A percentile compares a stretch with the other conserved stretches of the same genome.
Conservation (phyloP, 1,284 basidiomycete species). For the Coriolopsis trogii region DNA sequence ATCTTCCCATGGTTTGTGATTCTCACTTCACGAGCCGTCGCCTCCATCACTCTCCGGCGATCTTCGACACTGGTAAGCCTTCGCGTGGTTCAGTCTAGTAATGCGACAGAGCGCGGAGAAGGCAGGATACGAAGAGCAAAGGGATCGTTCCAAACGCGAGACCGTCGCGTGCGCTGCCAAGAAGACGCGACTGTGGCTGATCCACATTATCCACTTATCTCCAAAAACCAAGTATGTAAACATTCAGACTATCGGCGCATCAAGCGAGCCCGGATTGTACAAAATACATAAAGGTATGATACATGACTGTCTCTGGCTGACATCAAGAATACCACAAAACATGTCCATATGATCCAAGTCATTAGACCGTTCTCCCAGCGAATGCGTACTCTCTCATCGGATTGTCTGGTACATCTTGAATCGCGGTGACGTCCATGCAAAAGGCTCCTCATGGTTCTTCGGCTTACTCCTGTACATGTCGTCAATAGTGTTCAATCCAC, state of each 20-base stretch:
- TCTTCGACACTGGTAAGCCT: no score
- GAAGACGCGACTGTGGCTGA: slow-evolving; percentile 8
- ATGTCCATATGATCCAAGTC: background rate
- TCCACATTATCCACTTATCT: no score
- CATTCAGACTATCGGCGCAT: no score
- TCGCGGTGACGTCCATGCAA: slow-evolving; percentile 62
- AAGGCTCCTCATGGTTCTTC: slow-evolving; percentile 63
- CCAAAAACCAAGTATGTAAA: no score
- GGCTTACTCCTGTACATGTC: slow-evolving; percentile 21
- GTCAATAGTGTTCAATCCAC: background rate
- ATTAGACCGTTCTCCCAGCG: background rate
- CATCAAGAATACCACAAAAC: background rate
- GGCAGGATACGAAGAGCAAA: background rate
- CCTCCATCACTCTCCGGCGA: no score
- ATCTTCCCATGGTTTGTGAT: slow-evolving; percentile 71
- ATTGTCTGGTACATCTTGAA: slow-evolving; percentile 83
- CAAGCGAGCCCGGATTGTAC: no score
- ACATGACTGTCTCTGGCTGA: no score
- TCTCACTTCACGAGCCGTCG: slow-evolving; percentile 48
- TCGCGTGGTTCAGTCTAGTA: no score
- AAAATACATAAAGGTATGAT: no score
- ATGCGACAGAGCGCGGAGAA: no score
- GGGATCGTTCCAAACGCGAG: background rate
- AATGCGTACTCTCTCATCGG: slow-evolving; percentile 45
- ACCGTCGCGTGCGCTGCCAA: background rate